Conservation (phyloP, 768 basidiomycete genomes). For the Obba rivulosa region DNA sequence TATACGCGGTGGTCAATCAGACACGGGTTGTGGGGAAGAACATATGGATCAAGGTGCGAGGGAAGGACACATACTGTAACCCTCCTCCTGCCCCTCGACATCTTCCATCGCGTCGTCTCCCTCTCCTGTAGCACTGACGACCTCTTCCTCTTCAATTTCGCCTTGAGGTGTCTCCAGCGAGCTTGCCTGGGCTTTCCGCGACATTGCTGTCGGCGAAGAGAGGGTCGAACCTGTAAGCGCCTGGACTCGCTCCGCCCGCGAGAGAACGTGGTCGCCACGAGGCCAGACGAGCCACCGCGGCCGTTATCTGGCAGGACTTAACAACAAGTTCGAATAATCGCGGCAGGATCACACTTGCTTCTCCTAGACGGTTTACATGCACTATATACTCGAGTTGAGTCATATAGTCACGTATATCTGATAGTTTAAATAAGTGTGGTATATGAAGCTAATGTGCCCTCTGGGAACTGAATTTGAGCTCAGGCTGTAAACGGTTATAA, state of each 20-base stretch:
- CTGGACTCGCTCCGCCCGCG: not conserved
- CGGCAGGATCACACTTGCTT: too few species aligned
- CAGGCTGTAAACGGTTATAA: too few species aligned
- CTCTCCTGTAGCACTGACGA: slow-evolving; percentile 49
- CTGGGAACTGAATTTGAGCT: too few species aligned
- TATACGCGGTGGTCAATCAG: not conserved
- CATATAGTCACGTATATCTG: too few species aligned
- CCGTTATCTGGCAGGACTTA: slow-evolving; percentile 4
- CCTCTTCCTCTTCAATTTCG: slow-evolving; percentile 55
- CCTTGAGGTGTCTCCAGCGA: slow-evolving; percentile 7
- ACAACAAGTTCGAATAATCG: not conserved
- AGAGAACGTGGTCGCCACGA: slow-evolving; percentile 17
- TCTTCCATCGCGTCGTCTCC: slow-evolving; percentile 81
- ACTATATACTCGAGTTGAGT: too few species aligned
- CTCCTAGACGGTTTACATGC: too few species aligned
- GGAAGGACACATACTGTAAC: slow-evolving; percentile 66
- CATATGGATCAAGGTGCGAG: slow-evolving; percentile 7
- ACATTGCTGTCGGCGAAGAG: slow-evolving; percentile 10
- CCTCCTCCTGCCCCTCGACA: slow-evolving; percentile 58
- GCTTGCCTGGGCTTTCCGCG: slow-evolving; percentile 11
- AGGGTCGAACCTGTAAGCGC: slow-evolving; percentile 4
- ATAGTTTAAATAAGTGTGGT: too few species aligned
- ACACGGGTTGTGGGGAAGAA: slow-evolving; percentile 5
- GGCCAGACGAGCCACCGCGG: not conserved
- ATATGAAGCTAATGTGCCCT: too few species aligned